Percentiles rank a stretch among this genome's conserved stretches.
Evolutionary conservation across 1,284 basidiomycete species (phyloP).

Genomic region (Pseudozyma thailandica): DNA sequence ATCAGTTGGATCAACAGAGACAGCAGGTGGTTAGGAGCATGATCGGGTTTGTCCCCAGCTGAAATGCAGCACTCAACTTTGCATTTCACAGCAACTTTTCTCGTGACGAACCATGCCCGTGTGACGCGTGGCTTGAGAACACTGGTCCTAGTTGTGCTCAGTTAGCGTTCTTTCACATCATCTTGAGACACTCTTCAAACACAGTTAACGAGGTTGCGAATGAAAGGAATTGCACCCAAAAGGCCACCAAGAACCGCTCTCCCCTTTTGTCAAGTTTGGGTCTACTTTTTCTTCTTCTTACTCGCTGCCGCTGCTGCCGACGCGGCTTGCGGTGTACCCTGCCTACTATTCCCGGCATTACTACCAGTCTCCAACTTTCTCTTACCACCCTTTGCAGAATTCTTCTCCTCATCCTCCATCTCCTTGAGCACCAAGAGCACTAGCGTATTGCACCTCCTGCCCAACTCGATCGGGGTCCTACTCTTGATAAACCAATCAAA

Average conservation of each 20-base stretch:
- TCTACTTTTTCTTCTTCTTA: slow-evolving; percentile 30
- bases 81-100: too few species aligned
- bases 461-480: slow-evolving; percentile 88
- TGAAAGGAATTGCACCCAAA: neutral
- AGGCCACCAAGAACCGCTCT: neutral
- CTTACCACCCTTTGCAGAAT: slow-evolving; percentile 11
- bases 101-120: too few species aligned
- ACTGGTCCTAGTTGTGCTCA: too few species aligned
- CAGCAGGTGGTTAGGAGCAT: neutral
- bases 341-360: slow-evolving; percentile 29
- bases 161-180: too few species aligned
- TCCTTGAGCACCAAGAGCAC: slow-evolving; percentile 88
- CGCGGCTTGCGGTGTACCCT: slow-evolving; percentile 17
- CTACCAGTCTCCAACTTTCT: slow-evolving; percentile 24
- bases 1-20: slow-evolving; percentile 7
- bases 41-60: slow-evolving; percentile 13
- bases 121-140: too few species aligned
- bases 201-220: neutral
- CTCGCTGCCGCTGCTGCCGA: slow-evolving; percentile 5
- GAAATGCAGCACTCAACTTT: too few species aligned
- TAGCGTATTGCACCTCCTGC: slow-evolving; percentile 87
- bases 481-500: slow-evolving; percentile 99
- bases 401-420: slow-evolving; percentile 71
- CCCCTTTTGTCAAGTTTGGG: neutral
- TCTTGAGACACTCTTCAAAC: neutral